Percentiles rank a stretch among this genome's conserved stretches.
Conservation (phyloP, 805 yeast genomes). For the Candida parachauliodes region DNA sequence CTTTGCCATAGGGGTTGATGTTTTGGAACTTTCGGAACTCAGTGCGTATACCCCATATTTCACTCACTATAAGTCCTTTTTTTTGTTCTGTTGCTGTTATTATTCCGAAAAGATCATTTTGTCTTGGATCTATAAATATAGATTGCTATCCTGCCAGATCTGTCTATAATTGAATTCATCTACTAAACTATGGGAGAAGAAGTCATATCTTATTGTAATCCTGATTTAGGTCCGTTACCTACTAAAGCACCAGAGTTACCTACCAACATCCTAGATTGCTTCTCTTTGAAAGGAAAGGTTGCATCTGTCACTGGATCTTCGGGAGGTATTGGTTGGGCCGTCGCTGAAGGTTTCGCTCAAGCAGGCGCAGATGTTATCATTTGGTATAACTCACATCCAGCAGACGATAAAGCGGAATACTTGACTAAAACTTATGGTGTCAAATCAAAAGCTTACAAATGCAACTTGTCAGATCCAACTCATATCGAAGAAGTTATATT, state of each 20-base stretch:
- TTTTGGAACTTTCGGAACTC: too few species aligned
- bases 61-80: not conserved
- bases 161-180: not conserved
- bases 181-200: constrained; percentile 14
- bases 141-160: not conserved
- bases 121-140: too few species aligned
- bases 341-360: constrained; percentile 36
- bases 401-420: constrained; percentile 37
- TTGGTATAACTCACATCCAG: constrained; percentile 35
- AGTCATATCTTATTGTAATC: constrained; percentile 21
- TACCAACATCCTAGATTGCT: constrained; percentile 39
- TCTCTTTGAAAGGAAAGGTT: constrained; percentile 27
- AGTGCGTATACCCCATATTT: too few species aligned
- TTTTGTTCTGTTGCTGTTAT: not conserved
- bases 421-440: constrained; percentile 51
- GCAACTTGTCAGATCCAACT: constrained; percentile 37
- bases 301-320: constrained; percentile 37
- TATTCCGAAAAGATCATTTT: not conserved
- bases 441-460: constrained; percentile 49
- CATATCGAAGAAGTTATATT: constrained; percentile 32
- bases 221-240: constrained; percentile 45
- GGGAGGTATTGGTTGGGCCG: constrained; percentile 35
- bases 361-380: constrained; percentile 39
- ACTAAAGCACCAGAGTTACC: constrained; percentile 50
- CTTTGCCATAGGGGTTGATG: too few species aligned